Evolutionary conservation across 1,284 basidiomycete species (phyloP), one percentile per base, ranked within the genome.

Genomic region (Filobasidium uniguttulatum): DNA sequence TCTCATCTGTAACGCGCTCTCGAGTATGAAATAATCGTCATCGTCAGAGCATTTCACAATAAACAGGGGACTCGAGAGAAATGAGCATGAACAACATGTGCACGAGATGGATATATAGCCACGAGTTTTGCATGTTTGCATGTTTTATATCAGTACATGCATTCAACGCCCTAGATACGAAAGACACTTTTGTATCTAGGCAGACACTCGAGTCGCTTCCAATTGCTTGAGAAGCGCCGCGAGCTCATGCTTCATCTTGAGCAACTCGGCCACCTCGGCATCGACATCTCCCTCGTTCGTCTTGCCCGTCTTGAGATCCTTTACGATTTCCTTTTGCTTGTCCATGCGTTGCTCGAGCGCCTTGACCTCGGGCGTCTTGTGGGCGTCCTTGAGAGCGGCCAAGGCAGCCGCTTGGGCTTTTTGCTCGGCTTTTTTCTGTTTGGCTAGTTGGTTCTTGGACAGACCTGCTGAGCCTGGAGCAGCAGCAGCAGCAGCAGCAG

Each of bases 291-390:
- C 73, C 54, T 73, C 70, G 23, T 69, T 79, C 14, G 75, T 62
- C 59, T 80, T 78, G 26, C 79, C 75, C 20, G 74, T 78, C 69
- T 83, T 85, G 25, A 83, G 75, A 10, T 72, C 67, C 34, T 85
- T 76, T 19, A 91, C 82, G 19, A 75, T 60, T 49, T 78, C 74
- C 0, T 83, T 85, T 65, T 91, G 86, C 43, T 77, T 77, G 28
- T 78, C 73, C 38, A 91, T 74, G 71, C 80, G 80, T 49, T 74
- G 76, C 68, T 71, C 67, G 37, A 68, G 57, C 22, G 61, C 63
- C 37, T 62, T 63, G 57, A 72, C 65, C 52, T 72, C 72, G 3
- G 67, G 65, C 10, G 66, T 63, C 59, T 69, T 65, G 30, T 62
- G 61, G 31, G 56, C 57, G 14, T 61, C 62, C 10, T 63, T 62